Evolutionary conservation across 371 early-diverging fungal species (phyloP).

Genomic region (Nematocida major): DNA sequence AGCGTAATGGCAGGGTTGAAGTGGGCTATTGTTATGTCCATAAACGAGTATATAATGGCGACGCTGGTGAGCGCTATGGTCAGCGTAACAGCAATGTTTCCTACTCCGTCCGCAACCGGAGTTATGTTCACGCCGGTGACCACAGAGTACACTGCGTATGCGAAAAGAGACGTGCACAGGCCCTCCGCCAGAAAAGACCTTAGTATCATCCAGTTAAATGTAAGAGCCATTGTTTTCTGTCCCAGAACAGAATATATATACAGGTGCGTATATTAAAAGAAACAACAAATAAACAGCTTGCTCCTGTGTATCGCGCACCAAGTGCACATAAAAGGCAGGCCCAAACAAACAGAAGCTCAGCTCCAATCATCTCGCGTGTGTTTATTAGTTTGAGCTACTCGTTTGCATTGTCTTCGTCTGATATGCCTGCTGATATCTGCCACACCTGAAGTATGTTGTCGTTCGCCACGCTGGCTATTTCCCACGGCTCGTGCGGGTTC

Average conservation of each 20-base stretch:
- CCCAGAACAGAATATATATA: not conserved
- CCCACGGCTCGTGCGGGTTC: slow-evolving; percentile 88
- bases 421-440: slow-evolving; percentile 65
- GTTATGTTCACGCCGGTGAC: slow-evolving; percentile 49
- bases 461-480: slow-evolving; percentile 81
- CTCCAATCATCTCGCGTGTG: not conserved
- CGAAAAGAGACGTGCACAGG: slow-evolving; percentile 59
- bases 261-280: not conserved
- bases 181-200: slow-evolving; percentile 60
- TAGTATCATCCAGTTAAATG: slow-evolving; percentile 45
- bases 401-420: not conserved
- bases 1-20: slow-evolving; percentile 71
- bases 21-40: slow-evolving; percentile 69
- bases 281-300: slow-evolving; percentile 1
- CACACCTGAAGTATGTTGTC: slow-evolving; percentile 92
- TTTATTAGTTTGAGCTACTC: slow-evolving; percentile 1
- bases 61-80: slow-evolving; percentile 67
- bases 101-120: slow-evolving; percentile 51
- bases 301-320: not conserved
- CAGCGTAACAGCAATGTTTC: slow-evolving; percentile 66
- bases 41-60: slow-evolving; percentile 71
- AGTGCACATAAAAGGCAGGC: too few relatives aligned
- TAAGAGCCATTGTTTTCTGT: slow-evolving; percentile 46
- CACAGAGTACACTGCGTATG: slow-evolving; percentile 62
- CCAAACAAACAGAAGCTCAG: not conserved